A percentile compares a stretch with the other conserved stretches of the same genome.
phyloP scores from a whole-genome alignment of 768 basidiomycete genomes.

The Psilocybe tampanensis region DNA sequence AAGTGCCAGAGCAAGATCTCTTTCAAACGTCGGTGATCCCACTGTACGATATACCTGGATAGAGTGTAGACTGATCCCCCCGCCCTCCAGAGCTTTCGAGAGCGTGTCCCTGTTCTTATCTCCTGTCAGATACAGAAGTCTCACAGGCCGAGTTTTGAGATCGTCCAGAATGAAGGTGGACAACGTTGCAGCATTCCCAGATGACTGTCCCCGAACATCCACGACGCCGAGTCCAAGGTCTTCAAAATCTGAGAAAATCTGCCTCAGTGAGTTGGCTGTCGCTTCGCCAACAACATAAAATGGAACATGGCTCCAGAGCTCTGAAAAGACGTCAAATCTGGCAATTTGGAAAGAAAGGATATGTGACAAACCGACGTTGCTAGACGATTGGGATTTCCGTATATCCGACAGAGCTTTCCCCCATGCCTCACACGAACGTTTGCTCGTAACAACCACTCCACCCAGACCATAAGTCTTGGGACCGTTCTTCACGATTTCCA shows the following conservation, averaged over 20 bases:
- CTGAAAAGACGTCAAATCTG: constrained; percentile 22
- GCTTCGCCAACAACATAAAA: constrained; percentile 81
- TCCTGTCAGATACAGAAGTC: constrained; percentile 76
- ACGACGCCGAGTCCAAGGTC: constrained; percentile 5
- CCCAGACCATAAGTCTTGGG: constrained; percentile 33
- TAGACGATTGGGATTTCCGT: constrained; percentile 2
- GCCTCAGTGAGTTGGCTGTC: constrained; percentile 52
- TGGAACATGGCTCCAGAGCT: constrained; percentile 56
- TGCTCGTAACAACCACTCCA: constrained; percentile 82
- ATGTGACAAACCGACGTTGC: constrained; percentile 17
- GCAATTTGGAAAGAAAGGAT: background rate
- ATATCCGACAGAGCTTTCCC: constrained; percentile 38
- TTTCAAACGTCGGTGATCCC: constrained; percentile 53
- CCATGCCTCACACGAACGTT: constrained; percentile 78
- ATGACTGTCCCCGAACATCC: constrained; percentile 45
- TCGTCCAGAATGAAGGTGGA: constrained; percentile 61
- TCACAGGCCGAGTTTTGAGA: constrained; percentile 20
- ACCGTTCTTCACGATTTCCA: constrained; percentile 40
- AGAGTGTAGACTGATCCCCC: constrained; percentile 44
- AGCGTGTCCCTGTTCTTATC: constrained; percentile 85
- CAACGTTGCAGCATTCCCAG: constrained; percentile 72
- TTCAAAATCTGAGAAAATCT: constrained; percentile 25
- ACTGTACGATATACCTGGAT: constrained; percentile 75
- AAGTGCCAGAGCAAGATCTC: constrained; percentile 39
- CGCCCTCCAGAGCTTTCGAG: constrained; percentile 46